Evolutionary conservation across 164 flowering plant species (phyloP).

Genomic region (Protea cynaroides): DNA sequence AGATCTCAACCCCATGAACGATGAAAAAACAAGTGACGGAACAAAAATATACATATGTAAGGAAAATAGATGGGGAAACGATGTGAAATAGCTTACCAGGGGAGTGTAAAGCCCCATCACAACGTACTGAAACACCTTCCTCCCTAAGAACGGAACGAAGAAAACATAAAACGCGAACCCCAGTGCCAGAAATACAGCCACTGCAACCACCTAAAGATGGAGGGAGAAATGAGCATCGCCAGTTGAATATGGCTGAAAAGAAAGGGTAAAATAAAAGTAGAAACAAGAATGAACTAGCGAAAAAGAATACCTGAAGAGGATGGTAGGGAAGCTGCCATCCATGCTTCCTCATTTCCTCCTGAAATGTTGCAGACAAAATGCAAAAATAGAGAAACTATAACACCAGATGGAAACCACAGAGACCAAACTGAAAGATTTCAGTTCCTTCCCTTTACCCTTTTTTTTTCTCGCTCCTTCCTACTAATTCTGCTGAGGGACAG

Average conservation of each 20-base stretch:
- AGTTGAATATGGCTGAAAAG: background rate
- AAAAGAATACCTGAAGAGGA: slow-evolving; percentile 75
- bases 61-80: background rate
- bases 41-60: background rate
- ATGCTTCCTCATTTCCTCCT: slow-evolving; percentile 80
- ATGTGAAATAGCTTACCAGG: slow-evolving; percentile 49
- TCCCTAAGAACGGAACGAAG: slow-evolving; percentile 97
- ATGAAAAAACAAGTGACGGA: background rate
- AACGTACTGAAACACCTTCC: slow-evolving; percentile 67
- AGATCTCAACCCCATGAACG: slow-evolving; percentile 9
- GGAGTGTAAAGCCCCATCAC: slow-evolving; percentile 92
- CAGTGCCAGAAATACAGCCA: slow-evolving; percentile 92
- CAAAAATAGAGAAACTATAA: background rate
- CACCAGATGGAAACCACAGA: background rate
- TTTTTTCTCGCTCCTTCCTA: too few species aligned
- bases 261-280: background rate
- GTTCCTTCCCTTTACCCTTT: background rate
- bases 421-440: background rate
- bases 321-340: slow-evolving; percentile 99
- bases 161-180: slow-evolving; percentile 98
- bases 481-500: background rate
- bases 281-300: background rate
- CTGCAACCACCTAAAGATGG: slow-evolving; percentile 77
- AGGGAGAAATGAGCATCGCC: background rate
- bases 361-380: background rate